Percentiles rank a stretch among this genome's conserved stretches.
Conservation (phyloP, 2,329 filamentous ascomycete genomes). For the Colletotrichum tamarilloi region DNA sequence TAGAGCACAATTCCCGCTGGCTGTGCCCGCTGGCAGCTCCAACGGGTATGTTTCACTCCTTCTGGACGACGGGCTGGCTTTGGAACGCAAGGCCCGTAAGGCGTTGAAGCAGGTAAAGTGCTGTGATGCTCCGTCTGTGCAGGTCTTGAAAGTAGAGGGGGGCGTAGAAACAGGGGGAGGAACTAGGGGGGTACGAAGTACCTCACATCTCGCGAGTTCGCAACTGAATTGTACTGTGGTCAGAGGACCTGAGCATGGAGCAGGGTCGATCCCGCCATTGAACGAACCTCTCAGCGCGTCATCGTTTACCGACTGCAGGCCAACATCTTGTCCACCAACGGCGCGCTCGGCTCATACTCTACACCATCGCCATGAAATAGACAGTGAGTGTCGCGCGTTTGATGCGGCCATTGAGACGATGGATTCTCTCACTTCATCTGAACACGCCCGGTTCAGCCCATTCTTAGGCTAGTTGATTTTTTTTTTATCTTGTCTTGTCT, state of each 20-base stretch:
- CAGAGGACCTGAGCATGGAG: background rate
- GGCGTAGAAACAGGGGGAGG: background rate
- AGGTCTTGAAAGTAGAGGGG: background rate
- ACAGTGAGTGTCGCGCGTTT: constrained; percentile 7
- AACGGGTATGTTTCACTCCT: constrained; percentile 12
- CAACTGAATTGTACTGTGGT: background rate
- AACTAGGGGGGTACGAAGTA: background rate
- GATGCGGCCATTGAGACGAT: constrained; percentile 24
- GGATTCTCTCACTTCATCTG: background rate
- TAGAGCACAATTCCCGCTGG: background rate
- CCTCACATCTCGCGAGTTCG: background rate
- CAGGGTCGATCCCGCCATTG: constrained; percentile 32
- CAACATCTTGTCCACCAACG: constrained; percentile 19
- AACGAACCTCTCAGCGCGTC: constrained; percentile 35
- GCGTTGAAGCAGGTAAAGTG: background rate
- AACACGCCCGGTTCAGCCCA: background rate
- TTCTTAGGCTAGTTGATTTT: background rate
- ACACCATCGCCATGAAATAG: background rate
- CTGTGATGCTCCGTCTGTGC: background rate
- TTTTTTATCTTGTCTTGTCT: background rate
- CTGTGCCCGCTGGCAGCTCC: background rate
- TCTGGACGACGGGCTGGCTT: background rate
- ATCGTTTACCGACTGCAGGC: constrained; percentile 26
- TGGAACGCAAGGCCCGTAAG: background rate
- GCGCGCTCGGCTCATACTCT: constrained; percentile 2